Conservation (phyloP, 352 stramenopile genomes). For the Phytophthora pluvialis region DNA sequence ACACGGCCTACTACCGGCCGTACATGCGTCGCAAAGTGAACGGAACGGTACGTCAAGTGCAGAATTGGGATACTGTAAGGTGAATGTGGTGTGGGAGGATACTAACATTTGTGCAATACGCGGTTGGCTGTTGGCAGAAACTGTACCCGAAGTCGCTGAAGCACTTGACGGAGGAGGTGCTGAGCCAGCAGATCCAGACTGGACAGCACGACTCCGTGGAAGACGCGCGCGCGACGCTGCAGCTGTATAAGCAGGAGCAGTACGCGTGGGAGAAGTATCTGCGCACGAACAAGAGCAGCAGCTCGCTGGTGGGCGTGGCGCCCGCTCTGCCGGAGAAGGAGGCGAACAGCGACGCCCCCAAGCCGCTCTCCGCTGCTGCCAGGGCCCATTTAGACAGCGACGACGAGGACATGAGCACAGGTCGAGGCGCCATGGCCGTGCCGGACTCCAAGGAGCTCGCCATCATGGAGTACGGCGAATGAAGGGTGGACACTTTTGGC, state of each 20-base stretch:
- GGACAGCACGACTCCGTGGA: constrained; percentile 91
- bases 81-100: neutral
- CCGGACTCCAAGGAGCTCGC: constrained; percentile 71
- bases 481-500: constrained; percentile 13
- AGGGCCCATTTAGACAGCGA: constrained; percentile 50
- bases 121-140: constrained; percentile 56
- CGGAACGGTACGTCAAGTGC: constrained; percentile 65
- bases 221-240: constrained; percentile 76
- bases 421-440: constrained; percentile 37
- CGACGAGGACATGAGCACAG: constrained; percentile 26
- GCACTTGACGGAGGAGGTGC: constrained; percentile 72
- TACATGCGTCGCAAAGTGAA: constrained; percentile 90
- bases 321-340: constrained; percentile 49
- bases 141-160: constrained; percentile 85
- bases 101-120: neutral
- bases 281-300: constrained; percentile 60
- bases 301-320: constrained; percentile 59
- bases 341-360: constrained; percentile 23
- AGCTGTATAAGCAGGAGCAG: constrained; percentile 87
- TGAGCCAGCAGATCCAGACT: constrained; percentile 73
- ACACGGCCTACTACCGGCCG: constrained; percentile 84
- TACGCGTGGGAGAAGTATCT: constrained; percentile 89
- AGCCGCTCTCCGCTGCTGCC: constrained; percentile 29
- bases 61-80: no score
- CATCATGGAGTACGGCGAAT: constrained; percentile 83